Conservation (phyloP, 768 basidiomycete species). For the Sarcomyxa edulis region DNA sequence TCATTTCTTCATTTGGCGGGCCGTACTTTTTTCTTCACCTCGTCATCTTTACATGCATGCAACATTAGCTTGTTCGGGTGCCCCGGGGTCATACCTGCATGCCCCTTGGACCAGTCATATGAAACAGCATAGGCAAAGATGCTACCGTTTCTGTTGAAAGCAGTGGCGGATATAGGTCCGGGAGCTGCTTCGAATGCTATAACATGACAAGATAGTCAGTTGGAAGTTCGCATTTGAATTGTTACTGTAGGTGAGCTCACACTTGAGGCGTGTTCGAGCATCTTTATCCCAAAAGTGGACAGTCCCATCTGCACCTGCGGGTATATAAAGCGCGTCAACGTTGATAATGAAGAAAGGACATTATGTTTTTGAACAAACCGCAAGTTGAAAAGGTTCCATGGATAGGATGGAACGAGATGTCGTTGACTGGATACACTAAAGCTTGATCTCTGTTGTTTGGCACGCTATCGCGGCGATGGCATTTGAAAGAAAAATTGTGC, state of each 20-base stretch:
- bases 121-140: constrained; percentile 91
- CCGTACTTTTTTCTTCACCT: constrained; percentile 78
- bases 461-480: constrained; percentile 57
- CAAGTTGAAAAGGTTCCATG: constrained; percentile 84
- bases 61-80: constrained; percentile 78
- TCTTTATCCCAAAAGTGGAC: constrained; percentile 96
- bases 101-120: constrained; percentile 93
- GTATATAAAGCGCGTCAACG: no score
- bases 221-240: not conserved
- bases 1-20: no score
- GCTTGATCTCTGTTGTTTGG: constrained; percentile 59
- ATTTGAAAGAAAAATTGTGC: constrained; percentile 86
- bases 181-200: constrained; percentile 51
- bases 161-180: constrained; percentile 75
- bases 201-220: not conserved
- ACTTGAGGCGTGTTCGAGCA: constrained; percentile 85
- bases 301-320: constrained; percentile 73
- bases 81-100: constrained; percentile 74
- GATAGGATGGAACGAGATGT: constrained; percentile 79
- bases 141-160: constrained; percentile 82
- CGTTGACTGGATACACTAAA: constrained; percentile 77
- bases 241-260: constrained; percentile 23
- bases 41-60: constrained; percentile 83
- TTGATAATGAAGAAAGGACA: constrained; percentile 15
- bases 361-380: constrained; percentile 32